A percentile compares a stretch with the other conserved stretches of the same genome.
These are phyloP conservation scores for Coffea humblotiana DNA, from an alignment of 305 asterid species.

Conservation along the genomic window DNA sequence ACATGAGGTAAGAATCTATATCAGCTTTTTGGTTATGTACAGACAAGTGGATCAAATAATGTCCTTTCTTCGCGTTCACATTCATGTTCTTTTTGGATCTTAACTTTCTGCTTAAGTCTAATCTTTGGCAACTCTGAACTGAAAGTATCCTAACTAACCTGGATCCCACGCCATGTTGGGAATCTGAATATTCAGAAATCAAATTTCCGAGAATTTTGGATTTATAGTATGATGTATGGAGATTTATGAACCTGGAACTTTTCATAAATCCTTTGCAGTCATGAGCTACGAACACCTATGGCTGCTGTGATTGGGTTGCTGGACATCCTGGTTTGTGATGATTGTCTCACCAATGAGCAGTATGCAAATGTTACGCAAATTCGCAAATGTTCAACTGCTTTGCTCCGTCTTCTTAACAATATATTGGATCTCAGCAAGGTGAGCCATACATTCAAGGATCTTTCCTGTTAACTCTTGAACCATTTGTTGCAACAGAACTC, in stretches of 20 bases:
- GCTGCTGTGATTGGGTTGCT: constrained; percentile 95
- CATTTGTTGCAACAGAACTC: neutral
- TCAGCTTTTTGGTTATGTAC: neutral
- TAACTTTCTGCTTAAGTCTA: neutral
- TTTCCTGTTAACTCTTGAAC: neutral
- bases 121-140: neutral
- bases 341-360: constrained; percentile 77
- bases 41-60: neutral
- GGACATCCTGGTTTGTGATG: constrained; percentile 83
- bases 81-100: neutral
- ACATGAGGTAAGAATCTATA: constrained; percentile 66
- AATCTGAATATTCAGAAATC: neutral
- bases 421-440: constrained; percentile 98
- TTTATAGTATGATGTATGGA: neutral
- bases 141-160: neutral
- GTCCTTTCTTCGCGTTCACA: neutral
- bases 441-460: constrained; percentile 13
- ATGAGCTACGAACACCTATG: constrained; percentile 95
- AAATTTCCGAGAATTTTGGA: neutral
- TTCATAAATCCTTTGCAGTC: constrained; percentile 46
- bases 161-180: neutral
- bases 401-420: constrained; percentile 87
- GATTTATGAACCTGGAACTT: constrained; percentile 13
- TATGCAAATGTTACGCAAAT: constrained; percentile 76
- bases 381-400: constrained; percentile 85